Conservation (phyloP, 345 rosid genomes). For the Excoecaria agallocha region DNA sequence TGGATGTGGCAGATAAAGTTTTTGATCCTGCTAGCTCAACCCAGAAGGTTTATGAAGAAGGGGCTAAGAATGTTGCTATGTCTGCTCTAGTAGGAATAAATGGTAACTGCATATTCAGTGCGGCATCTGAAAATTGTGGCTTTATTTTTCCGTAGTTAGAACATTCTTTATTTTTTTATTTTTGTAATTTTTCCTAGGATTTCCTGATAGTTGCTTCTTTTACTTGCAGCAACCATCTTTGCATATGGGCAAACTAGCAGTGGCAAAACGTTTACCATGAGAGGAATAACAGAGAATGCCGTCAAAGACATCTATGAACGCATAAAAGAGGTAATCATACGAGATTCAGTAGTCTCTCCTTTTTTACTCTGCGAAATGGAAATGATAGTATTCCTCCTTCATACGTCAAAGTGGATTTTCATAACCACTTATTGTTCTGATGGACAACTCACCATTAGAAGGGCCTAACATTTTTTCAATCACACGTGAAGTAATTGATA, state of each 20-base stretch:
- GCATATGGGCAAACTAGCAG: slow-evolving; percentile 95
- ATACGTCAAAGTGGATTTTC: background rate
- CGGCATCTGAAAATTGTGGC: background rate
- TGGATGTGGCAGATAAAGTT: slow-evolving; percentile 59
- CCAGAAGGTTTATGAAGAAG: slow-evolving; percentile 76
- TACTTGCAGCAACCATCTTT: slow-evolving; percentile 76
- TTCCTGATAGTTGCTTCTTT: background rate
- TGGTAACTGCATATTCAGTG: slow-evolving; percentile 39
- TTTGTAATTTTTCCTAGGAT: background rate
- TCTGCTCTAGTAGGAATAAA: slow-evolving; percentile 90
- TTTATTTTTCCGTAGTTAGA: background rate
- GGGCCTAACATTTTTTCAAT: background rate
- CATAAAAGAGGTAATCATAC: slow-evolving; percentile 50
- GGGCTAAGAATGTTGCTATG: slow-evolving; percentile 84
- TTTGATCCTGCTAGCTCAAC: slow-evolving; percentile 68
- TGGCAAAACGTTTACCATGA: slow-evolving; percentile 92
- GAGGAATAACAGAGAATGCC: slow-evolving; percentile 76
- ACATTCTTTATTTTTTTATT: background rate
- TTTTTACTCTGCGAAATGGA: background rate
- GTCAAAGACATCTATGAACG: slow-evolving; percentile 69
- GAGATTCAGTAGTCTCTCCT: background rate
- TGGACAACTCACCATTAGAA: background rate
- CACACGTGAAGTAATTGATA: background rate
- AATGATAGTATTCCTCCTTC: background rate
- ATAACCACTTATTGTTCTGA: background rate